These are phyloP conservation scores for Euphorbia schlechtendalii DNA, from an alignment of 441 rosid genomes.

Conservation along the genomic window DNA sequence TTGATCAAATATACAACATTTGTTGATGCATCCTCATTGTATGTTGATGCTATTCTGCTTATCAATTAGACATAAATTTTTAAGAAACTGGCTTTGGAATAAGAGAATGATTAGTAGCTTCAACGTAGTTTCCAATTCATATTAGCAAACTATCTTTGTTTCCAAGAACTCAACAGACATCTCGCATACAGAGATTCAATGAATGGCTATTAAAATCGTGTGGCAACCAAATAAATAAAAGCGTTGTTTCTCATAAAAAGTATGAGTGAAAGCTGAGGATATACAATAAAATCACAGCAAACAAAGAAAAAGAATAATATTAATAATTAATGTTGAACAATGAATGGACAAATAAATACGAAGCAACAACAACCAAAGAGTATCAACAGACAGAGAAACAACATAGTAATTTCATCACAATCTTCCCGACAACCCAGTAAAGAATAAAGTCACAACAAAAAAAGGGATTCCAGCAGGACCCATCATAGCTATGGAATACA, in stretches of 20 bases:
- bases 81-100: no score
- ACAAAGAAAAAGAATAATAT: conserved; percentile 13
- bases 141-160: no score
- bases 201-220: no score
- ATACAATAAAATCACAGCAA: conserved; percentile 17
- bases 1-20: no score
- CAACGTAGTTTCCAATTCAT: no score
- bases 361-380: conserved; percentile 10
- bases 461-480: conserved; percentile 31
- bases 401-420: conserved; percentile 17
- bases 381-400: conserved; percentile 8
- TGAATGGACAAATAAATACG: neutral
- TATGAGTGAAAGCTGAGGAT: neutral
- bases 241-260: neutral
- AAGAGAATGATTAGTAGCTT: no score
- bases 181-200: no score
- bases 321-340: neutral
- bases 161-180: no score
- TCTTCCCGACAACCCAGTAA: conserved; percentile 18
- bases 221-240: no score
- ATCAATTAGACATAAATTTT: no score
- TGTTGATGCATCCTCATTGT: no score
- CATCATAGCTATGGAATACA: conserved; percentile 33
- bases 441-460: conserved; percentile 13
- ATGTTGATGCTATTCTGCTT: no score